Evolutionary conservation across 306 rosid species (phyloP), one percentile per base, ranked within the genome.

Genomic region (Acmispon strigosus): DNA sequence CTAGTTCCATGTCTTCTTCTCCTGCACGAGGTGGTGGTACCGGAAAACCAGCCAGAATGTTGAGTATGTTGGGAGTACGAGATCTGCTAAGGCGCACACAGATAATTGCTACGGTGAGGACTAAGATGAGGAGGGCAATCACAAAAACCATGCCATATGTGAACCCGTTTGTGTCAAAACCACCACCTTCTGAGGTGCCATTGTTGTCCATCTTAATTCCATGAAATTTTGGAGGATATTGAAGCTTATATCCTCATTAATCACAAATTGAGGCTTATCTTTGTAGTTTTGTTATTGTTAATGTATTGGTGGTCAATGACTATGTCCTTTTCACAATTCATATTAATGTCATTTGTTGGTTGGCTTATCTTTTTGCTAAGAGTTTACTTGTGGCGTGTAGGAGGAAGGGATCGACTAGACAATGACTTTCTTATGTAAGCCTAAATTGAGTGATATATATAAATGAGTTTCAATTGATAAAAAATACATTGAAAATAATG

Each of bases 41-140:
- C 0, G 69, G 16, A 17, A 47, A 6, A 10, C 68, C 59, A 1
- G 58, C 2, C 14, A 82, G 17, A 10, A 36, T 11, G 15, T 59
- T 58, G 16, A 78, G 19, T 1, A 70, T 10, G 12, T 43, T 10
- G 13, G 63, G 53, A 29, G 4, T 34, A 0, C 8, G 39, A 10
- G 70, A 6, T 20, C 9, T 17, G 4, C 72, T 37, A 37, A 75
- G 36, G 2, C 88, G 74, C 9, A 58, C 4, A 62, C 83, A 84
- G 1, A 79, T 83, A 18, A 84, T 8, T 34, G 16, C 29, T 49
- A 81, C 0, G 7, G 67, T 3, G 0, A 34, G 0, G 27, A 66
- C 2, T 14, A 75, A 7, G 24, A 84, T 47, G 41, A 78, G 4
- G 9, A 61, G 5, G 0, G 72, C 72, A n/a, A 75, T 6, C 2